Evolutionary conservation across 306 rosid species (phyloP), one percentile per base, ranked within the genome.

Genomic region (Cicer bijugum): DNA sequence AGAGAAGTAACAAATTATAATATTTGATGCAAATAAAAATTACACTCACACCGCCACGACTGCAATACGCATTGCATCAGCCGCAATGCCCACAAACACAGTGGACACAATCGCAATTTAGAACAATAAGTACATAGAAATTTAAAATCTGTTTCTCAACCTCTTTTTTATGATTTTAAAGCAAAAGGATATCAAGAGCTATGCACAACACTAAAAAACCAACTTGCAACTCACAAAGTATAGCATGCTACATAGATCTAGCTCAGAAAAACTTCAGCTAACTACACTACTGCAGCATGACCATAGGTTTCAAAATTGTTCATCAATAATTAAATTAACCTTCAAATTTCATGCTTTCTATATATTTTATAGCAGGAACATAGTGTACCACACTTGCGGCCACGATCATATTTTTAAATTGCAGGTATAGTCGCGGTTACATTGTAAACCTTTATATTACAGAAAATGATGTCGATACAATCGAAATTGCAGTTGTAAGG

Each of bases 191-290:
- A 12, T 40, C 75, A 60, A 47, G 47, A 69, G 51, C 51, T 42
- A 43, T 61, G 69, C 82, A 45, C 33, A 68, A 69, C 64, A n/a
- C 43, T 44, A 12, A 61, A 44, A 70, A 45, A 61, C 42, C 8
- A n/a, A 12, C 0, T 33, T 53, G 10, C 74, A 43, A 52, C 33
- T 61, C 40, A 37, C 69, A 43, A 9, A 62, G 48, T 46, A 33
- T 51, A 62, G 19, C 35, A 59, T 20, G 12, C 62, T 23, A 43
- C 40, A 38, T 19, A 63, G 0, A 71, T 46, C 68, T 71, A 57
- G 20, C 38, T 77, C 59, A 57, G 72, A 66, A 44, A 72, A 45
- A 61, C 37, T 66, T 69, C 60, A 56, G 50, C 48, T n/a, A 67
- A 57, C 64, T 39, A 43, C 53, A 12, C 9, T 53, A 63, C 74